phyloP scores from a whole-genome alignment of 2,329 filamentous ascomycete species.

The Hymenoscyphus occultus region DNA sequence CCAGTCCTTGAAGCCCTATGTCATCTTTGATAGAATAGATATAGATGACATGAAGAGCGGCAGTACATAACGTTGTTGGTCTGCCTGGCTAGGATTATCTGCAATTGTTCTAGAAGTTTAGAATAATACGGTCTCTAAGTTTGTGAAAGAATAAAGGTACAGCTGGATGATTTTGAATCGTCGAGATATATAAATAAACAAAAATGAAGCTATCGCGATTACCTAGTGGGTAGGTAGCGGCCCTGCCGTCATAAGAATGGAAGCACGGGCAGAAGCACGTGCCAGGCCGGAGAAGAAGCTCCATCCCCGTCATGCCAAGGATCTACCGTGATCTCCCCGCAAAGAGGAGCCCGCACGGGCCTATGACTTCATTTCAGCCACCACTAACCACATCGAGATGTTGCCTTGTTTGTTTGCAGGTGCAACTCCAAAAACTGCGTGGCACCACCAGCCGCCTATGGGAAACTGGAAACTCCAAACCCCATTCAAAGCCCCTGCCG shows the following conservation, averaged over 20 bases:
- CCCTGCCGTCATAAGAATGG: too few relatives aligned
- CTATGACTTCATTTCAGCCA: background rate
- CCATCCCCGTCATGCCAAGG: constrained; percentile 1
- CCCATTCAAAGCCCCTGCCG: background rate
- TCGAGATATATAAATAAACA: too few relatives aligned
- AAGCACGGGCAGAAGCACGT: too few relatives aligned
- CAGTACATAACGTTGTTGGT: too few relatives aligned
- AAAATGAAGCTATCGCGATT: too few relatives aligned
- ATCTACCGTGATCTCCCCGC: background rate
- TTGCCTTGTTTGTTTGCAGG: background rate
- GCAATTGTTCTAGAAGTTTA: too few relatives aligned
- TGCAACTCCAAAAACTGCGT: background rate
- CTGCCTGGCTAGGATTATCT: too few relatives aligned
- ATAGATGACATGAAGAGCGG: too few relatives aligned
- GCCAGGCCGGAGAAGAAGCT: constrained; percentile 2
- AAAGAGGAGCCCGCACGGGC: background rate
- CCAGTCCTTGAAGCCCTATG: background rate
- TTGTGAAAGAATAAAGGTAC: too few relatives aligned
- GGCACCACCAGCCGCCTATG: background rate
- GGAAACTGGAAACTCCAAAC: background rate
- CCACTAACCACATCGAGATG: background rate
- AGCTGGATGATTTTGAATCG: too few relatives aligned
- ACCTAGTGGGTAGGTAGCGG: too few relatives aligned
- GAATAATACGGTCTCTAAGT: too few relatives aligned
- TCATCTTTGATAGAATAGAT: background rate